Base-by-base conservation (phyloP, 2,329 filamentous ascomycete genomes). In the Aspergillus sp. region DNA sequence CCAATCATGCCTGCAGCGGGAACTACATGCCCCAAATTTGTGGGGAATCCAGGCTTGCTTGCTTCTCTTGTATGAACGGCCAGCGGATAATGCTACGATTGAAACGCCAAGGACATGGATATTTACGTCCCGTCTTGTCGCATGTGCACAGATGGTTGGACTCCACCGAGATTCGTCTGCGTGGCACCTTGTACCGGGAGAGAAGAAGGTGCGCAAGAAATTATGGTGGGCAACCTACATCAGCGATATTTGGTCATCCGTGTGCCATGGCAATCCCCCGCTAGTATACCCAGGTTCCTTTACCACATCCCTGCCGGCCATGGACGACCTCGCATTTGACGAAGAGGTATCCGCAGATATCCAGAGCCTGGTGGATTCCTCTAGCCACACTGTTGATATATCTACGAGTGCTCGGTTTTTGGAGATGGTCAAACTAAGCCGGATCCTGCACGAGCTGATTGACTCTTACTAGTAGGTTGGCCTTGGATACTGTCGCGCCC, bases 41-140 rank as follows among this genome's bases (percentile, higher is more conserved):
- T 77, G 73, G 52, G 77, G 75, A 8, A 60, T 81, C n/a, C 79
- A 81, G 67, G 77, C 79, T n/a, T 76, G 75, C 57, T 59, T 81
- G 12, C 61, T 82, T 14, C 68, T 81, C 7, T 65, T 80, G 5
- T 78, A 82, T 56, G 73, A 81, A 60, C 73, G 74, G 14, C 76
- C 79, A 0, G 77, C 78, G 1, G 73, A 73, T 12, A 79, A 77
- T 17, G 78, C 76, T 31, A 80, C 77, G 12, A 77, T 79, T 4
- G 79, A 81, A 62, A 79, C 77, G 6, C 79, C 79, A 0, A 73
- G 73, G 17, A 76, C 76, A 1, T 81, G 79, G 77, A 74, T 75
- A 1, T 66, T 79, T 45, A 71, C 78, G 0, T 73, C 77, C 4
- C 79, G 79, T 59, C 75, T 75, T 3, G 76, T 75, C 0, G 75